phyloP scores from a whole-genome alignment of 1,284 basidiomycete species.

The Pyrrhoderma noxium region DNA sequence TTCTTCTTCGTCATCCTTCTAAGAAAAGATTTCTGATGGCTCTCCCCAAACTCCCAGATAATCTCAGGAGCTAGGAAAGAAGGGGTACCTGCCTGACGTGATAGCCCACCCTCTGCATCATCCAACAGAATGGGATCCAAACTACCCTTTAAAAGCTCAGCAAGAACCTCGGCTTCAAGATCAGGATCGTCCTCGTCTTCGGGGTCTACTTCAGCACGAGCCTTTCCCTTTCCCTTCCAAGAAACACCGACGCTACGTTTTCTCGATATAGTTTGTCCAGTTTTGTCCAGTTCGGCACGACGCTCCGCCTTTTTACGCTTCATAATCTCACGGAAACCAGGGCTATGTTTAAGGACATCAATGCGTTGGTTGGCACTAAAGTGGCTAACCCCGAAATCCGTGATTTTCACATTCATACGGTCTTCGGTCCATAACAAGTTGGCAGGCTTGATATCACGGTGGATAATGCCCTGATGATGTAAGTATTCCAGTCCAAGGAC shows the following conservation, averaged over 20 bases:
- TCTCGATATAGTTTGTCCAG: slow-evolving; percentile 53
- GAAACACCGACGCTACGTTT: slow-evolving; percentile 71
- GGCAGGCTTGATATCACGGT: slow-evolving; percentile 98
- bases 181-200: slow-evolving; percentile 6
- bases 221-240: slow-evolving; percentile 53
- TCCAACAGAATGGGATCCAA: slow-evolving; percentile 16
- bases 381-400: slow-evolving; percentile 95
- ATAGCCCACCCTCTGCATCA: slow-evolving; percentile 13
- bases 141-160: slow-evolving; percentile 1
- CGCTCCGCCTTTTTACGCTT: slow-evolving; percentile 7
- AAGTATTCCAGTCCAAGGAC: slow-evolving; percentile 92
- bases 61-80: slow-evolving; percentile 98
- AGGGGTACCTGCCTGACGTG: slow-evolving; percentile 71
- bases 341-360: slow-evolving; percentile 37
- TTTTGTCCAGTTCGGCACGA: slow-evolving; percentile 1
- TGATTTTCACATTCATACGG: slow-evolving; percentile 87
- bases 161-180: slow-evolving; percentile 12
- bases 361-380: slow-evolving; percentile 82
- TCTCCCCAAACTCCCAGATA: slow-evolving; percentile 50
- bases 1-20: neutral
- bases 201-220: slow-evolving; percentile 2
- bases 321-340: slow-evolving; percentile 2
- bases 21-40: slow-evolving; percentile 1
- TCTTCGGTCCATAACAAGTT: slow-evolving; percentile 90
- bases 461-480: slow-evolving; percentile 96